phyloP scores from a whole-genome alignment of 1,284 basidiomycete species.

The Coniferiporia sulphurascens region DNA sequence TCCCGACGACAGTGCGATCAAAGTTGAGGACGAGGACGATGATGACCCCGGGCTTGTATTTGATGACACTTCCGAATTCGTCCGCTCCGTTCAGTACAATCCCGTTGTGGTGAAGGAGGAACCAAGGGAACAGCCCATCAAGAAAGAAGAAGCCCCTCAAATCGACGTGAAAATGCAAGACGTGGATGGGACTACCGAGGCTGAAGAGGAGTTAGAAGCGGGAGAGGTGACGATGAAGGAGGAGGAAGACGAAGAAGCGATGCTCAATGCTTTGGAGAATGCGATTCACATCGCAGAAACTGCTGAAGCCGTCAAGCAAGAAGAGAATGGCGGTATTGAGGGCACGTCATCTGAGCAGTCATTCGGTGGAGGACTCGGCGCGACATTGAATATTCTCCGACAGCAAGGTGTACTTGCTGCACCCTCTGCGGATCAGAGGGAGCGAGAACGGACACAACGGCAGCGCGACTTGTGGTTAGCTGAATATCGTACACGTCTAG shows the following conservation, averaged over 20 bases:
- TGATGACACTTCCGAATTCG: conserved; percentile 97
- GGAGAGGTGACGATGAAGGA: conserved; percentile 76
- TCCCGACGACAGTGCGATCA: conserved; percentile 41
- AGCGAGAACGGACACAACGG: conserved; percentile 79
- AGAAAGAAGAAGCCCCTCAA: conserved; percentile 37
- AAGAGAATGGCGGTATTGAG: conserved; percentile 29
- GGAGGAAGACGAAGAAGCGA: conserved; percentile 67
- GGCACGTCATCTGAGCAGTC: conserved; percentile 71
- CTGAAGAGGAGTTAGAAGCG: conserved; percentile 72
- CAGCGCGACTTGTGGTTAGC: conserved; percentile 91
- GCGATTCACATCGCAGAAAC: conserved; percentile 57
- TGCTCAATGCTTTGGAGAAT: conserved; percentile 69
- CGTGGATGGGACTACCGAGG: conserved; percentile 42
- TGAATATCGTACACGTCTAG: conserved; percentile 71
- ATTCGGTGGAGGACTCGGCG: conserved; percentile 79
- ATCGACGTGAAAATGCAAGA: conserved; percentile 55
- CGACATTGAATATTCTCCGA: conserved; percentile 83
- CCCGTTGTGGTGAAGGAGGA: conserved; percentile 52
- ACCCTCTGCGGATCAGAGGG: conserved; percentile 59
- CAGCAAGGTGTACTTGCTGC: conserved; percentile 86
- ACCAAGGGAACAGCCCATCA: conserved; percentile 36
- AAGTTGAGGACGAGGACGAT: conserved; percentile 54
- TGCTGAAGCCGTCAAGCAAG: conserved; percentile 40
- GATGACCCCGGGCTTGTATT: conserved; percentile 72
- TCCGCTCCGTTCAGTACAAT: conserved; percentile 78